These are phyloP conservation scores for Fusarium concolor DNA, from an alignment of 2,329 filamentous ascomycete species.

Conservation along the genomic window DNA sequence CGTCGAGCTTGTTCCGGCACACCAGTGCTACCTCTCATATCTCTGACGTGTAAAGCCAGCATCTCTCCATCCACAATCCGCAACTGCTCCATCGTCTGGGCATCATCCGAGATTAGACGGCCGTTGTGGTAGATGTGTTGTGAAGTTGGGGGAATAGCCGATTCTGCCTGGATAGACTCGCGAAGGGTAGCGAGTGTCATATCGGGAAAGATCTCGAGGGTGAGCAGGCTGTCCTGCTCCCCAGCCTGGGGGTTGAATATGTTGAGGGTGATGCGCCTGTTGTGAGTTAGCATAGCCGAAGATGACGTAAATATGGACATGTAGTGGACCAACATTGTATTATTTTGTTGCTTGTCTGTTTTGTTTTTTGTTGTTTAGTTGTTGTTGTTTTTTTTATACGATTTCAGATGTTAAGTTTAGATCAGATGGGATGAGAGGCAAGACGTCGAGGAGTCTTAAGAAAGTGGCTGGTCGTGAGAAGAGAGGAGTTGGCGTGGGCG, in stretches of 20 bases:
- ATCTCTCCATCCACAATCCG: conserved; percentile 90
- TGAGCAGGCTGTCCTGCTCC: conserved; percentile 79
- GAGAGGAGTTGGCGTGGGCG: conserved; percentile 16
- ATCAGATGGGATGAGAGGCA: conserved; percentile 7
- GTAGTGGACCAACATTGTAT: conserved; percentile 38
- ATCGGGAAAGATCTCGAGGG: conserved; percentile 82
- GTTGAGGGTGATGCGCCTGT: conserved; percentile 87
- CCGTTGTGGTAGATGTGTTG: conserved; percentile 95
- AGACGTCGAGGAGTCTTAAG: conserved; percentile 8
- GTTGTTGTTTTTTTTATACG: not conserved
- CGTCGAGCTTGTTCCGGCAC: conserved; percentile 53
- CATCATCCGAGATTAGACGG: conserved; percentile 78
- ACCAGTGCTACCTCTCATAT: conserved; percentile 63
- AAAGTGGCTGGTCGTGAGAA: conserved; percentile 33
- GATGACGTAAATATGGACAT: conserved; percentile 21
- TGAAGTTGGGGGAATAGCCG: conserved; percentile 74
- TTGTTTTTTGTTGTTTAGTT: conserved; percentile 4
- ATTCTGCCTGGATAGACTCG: conserved; percentile 87
- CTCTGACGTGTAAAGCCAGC: conserved; percentile 84
- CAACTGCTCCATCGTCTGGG: conserved; percentile 83
- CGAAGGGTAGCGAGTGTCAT: conserved; percentile 89
- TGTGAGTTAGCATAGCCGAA: conserved; percentile 30
- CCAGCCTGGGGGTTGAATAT: conserved; percentile 79
- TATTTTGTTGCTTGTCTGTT: not conserved
- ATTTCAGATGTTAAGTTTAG: not conserved